Evolutionary conservation across 2,329 filamentous ascomycete species (phyloP).

Genomic region (Exophiala bonariae): DNA sequence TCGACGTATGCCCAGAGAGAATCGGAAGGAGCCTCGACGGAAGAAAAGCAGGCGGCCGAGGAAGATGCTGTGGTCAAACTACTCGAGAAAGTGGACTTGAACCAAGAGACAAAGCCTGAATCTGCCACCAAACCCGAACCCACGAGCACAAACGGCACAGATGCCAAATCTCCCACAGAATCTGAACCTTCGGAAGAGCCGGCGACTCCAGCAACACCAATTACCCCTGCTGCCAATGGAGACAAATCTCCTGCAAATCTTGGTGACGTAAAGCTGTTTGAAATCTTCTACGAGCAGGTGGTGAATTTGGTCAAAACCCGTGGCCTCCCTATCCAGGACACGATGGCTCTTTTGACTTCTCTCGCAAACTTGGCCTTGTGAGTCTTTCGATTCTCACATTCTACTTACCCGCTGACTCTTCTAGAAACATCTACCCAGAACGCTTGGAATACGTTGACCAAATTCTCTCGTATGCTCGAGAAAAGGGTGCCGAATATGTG

Average conservation of each 20-base stretch:
- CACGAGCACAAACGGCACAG: slow-evolving; percentile 35
- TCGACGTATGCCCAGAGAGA: slow-evolving; percentile 94
- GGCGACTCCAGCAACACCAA: slow-evolving; percentile 25
- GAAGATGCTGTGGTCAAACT: slow-evolving; percentile 78
- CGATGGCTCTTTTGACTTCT: slow-evolving; percentile 90
- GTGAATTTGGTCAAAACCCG: slow-evolving; percentile 90
- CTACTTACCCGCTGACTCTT: slow-evolving; percentile 30
- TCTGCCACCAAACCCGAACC: slow-evolving; percentile 30
- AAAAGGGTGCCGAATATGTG: slow-evolving; percentile 82
- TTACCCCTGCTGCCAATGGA: slow-evolving; percentile 32
- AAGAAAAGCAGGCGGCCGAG: slow-evolving; percentile 75
- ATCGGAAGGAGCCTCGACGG: slow-evolving; percentile 66
- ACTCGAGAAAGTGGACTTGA: slow-evolving; percentile 72
- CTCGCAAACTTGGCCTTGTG: slow-evolving; percentile 83
- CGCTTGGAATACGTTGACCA: slow-evolving; percentile 83
- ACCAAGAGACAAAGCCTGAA: slow-evolving; percentile 32
- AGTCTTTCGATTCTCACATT: slow-evolving; percentile 29
- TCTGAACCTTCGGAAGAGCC: slow-evolving; percentile 24
- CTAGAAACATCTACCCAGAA: slow-evolving; percentile 84
- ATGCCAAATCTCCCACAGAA: slow-evolving; percentile 17
- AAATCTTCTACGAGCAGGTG: slow-evolving; percentile 96
- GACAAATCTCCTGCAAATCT: slow-evolving; percentile 35
- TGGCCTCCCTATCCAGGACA: slow-evolving; percentile 89
- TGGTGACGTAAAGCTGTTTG: slow-evolving; percentile 82
- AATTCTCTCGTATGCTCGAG: slow-evolving; percentile 81